phyloP scores from a whole-genome alignment of 2,329 filamentous ascomycete genomes.

The Aspergillus sp. region DNA sequence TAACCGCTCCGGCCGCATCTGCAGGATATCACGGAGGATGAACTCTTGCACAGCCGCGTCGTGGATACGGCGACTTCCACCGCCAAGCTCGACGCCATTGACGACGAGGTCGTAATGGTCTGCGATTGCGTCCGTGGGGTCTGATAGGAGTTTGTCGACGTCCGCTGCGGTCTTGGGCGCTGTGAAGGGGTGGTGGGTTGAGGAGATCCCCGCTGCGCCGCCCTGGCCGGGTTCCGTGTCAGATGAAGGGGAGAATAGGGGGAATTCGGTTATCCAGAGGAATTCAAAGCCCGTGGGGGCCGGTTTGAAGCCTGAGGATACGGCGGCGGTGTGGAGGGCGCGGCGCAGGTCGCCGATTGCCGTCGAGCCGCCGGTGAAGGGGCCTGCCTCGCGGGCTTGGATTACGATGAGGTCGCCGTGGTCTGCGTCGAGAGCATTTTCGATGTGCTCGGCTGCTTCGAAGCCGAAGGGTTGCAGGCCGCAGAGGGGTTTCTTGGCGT shows the following conservation, averaged over 20 bases:
- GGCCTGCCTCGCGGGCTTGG: conserved; percentile 64
- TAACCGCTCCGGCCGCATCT: conserved; percentile 67
- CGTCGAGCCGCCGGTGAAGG: conserved; percentile 66
- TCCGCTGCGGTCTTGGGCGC: conserved; percentile 68
- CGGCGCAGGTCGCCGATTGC: conserved; percentile 65
- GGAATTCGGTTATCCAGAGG: conserved; percentile 84
- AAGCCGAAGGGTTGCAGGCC: conserved; percentile 75
- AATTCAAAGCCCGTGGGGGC: conserved; percentile 55
- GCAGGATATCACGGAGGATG: conserved; percentile 73
- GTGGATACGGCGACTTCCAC: conserved; percentile 89
- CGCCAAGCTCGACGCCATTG: conserved; percentile 90
- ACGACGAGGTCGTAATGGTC: conserved; percentile 95
- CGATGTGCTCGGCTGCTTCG: conserved; percentile 56
- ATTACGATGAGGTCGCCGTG: conserved; percentile 75
- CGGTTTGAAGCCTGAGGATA: conserved; percentile 54
- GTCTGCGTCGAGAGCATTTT: conserved; percentile 48
- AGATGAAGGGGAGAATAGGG: conserved; percentile 72
- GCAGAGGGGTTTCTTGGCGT: conserved; percentile 64
- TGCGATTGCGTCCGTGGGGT: conserved; percentile 66
- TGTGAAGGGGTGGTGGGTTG: conserved; percentile 95
- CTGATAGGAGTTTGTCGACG: conserved; percentile 63
- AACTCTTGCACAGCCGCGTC: conserved; percentile 74
- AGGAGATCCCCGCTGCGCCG: conserved; percentile 68
- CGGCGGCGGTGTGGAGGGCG: conserved; percentile 61
- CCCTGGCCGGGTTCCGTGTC: conserved; percentile 70